Conservation (phyloP, 371 early-diverging fungal genomes). For the Globomyces sp. region DNA sequence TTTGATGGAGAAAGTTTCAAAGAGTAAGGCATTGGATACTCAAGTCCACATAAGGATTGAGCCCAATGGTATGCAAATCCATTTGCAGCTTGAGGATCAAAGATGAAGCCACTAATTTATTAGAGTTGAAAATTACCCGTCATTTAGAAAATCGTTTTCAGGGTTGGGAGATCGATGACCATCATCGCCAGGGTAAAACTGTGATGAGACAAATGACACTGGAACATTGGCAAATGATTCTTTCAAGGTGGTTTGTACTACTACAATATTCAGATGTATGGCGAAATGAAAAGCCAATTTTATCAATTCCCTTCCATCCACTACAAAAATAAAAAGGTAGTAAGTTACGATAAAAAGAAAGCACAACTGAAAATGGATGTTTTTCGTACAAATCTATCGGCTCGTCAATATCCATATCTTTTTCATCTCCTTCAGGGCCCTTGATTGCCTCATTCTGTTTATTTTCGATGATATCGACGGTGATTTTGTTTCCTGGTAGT, state of each 20-base stretch:
- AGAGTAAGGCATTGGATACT: not conserved
- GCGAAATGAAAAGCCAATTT: not conserved
- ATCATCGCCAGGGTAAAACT: constrained; percentile 9
- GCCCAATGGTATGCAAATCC: constrained; percentile 8
- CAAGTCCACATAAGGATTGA: not conserved
- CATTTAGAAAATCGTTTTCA: not conserved
- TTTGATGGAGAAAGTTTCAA: not conserved
- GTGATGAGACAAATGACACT: not conserved
- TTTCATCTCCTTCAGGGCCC: not conserved
- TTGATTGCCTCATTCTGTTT: not conserved
- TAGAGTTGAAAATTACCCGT: constrained; percentile 1
- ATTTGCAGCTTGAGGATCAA: not conserved
- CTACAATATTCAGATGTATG: not conserved
- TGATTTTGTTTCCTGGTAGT: too few relatives aligned
- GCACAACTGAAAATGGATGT: not conserved
- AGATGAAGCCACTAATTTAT: not conserved
- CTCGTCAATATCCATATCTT: not conserved
- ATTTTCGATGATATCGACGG: too few relatives aligned
- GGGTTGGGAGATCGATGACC: constrained; percentile 4
- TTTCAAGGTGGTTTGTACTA: too few relatives aligned
- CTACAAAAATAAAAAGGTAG: not conserved
- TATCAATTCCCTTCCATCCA: not conserved
- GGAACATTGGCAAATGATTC: too few relatives aligned
- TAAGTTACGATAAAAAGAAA: constrained; percentile 1
- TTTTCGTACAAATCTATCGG: not conserved